Conservation (phyloP, 768 basidiomycete genomes). For the Suillus ampliporus region DNA sequence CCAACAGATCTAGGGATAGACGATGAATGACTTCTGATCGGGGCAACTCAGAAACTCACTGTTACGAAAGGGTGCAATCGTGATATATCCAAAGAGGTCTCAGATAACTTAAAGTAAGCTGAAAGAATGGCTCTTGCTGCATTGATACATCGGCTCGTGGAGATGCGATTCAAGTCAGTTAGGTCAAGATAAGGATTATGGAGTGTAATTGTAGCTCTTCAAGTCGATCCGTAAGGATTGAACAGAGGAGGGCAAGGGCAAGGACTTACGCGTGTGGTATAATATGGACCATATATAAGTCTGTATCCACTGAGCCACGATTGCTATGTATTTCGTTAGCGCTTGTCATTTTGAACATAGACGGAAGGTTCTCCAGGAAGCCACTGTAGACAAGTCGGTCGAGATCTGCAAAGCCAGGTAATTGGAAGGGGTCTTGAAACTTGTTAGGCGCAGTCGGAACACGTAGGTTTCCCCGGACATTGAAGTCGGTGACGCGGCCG, state of each 20-base stretch:
- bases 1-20: constrained; percentile 74
- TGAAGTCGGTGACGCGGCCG: constrained; percentile 84
- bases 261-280: constrained; percentile 81
- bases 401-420: constrained; percentile 70
- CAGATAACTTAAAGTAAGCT: constrained; percentile 79
- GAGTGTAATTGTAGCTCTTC: constrained; percentile 84
- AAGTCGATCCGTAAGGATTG: constrained; percentile 16
- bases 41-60: constrained; percentile 49
- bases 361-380: constrained; percentile 76
- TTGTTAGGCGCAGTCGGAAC: constrained; percentile 70
- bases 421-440: constrained; percentile 71
- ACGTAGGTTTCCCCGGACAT: constrained; percentile 74
- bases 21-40: constrained; percentile 18
- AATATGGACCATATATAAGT: constrained; percentile 86
- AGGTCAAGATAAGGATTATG: constrained; percentile 87
- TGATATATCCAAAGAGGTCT: constrained; percentile 81
- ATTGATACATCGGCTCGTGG: constrained; percentile 73
- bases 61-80: constrained; percentile 83
- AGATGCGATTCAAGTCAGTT: constrained; percentile 63
- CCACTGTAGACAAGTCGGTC: constrained; percentile 70
- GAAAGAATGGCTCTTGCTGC: constrained; percentile 76
- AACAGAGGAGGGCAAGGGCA: constrained; percentile 16
- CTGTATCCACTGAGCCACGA: constrained; percentile 69
- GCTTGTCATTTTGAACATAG: constrained; percentile 58
- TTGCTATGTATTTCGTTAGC: constrained; percentile 63